Percentiles rank a stretch among this genome's conserved stretches.
Evolutionary conservation across 2,329 filamentous ascomycete species (phyloP).

Genomic region (Leptographium procerum): DNA sequence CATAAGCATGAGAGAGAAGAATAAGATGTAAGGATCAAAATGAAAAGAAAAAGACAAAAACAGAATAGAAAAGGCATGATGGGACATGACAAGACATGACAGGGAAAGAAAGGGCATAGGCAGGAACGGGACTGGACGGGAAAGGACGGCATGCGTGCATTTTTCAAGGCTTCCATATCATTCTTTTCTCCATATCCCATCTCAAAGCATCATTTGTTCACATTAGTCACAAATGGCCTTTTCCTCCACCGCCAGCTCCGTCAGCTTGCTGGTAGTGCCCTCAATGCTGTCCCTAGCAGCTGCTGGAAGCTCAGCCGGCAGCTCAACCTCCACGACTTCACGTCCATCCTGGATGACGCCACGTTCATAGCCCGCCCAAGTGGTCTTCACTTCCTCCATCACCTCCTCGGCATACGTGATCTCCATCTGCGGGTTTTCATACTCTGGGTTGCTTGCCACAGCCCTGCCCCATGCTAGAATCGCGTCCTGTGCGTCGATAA

Average conservation of each 20-base stretch:
- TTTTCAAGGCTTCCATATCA: neutral
- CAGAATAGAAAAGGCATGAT: neutral
- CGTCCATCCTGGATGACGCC: neutral
- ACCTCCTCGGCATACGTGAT: conserved; percentile 12
- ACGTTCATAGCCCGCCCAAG: neutral
- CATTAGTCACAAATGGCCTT: neutral
- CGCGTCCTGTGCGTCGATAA: conserved; percentile 30
- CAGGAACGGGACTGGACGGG: too few relatives aligned
- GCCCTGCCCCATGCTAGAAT: conserved; percentile 18
- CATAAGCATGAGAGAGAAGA: neutral
- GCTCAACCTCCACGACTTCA: too few relatives aligned
- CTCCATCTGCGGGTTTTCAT: conserved; percentile 15
- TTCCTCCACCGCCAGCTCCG: too few relatives aligned
- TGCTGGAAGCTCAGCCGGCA: too few relatives aligned
- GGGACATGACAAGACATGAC: too few relatives aligned
- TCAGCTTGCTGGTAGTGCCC: neutral
- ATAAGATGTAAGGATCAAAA: too few relatives aligned
- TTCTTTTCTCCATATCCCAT: neutral
- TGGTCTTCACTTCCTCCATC: neutral
- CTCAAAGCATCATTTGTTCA: neutral
- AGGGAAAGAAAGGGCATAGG: too few relatives aligned
- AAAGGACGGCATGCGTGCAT: neutral
- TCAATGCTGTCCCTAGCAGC: neutral
- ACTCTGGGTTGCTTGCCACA: conserved; percentile 14
- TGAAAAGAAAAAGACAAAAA: neutral